Base-by-base conservation (phyloP, 805 yeast species). In the Clavispora vitiphila region DNA sequence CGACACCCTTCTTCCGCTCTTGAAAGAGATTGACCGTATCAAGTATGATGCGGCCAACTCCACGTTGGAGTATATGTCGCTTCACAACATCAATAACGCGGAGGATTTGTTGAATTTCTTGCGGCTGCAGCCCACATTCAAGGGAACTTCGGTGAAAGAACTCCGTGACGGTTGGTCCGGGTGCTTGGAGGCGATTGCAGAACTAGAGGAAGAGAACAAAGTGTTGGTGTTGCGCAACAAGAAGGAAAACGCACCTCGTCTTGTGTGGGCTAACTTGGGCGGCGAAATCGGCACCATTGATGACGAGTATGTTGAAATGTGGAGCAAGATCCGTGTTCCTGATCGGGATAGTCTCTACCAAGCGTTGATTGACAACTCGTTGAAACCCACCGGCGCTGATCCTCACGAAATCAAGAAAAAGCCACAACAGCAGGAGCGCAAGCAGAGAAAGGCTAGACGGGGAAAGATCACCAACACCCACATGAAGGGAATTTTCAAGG, bases 331-430 rank as follows among this genome's bases (percentile, higher is more conserved):
- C 14, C 81, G 80, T 54, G 73, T 91, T 24, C 99, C 99, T 3
- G 82, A 83, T 23, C 80, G 82, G 22, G 83, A 85, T 39, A 95
- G 83, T 42, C 71, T 93, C 46, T 95, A 95, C 20, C 79, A 82
- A 41, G 78, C 80, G 43, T 72, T 93, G 48, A 76, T 83, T 44
- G 86, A 81, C 45, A 81, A 86, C 45, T 91, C 96, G n/a, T 75
- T 93, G 61, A 93, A 89, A 62, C 99, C 99, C 8, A 91, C 98
- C 0, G 85, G 93, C 57, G 93, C 89, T n/a, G 99, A 93, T 60
- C 98, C 99, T n/a, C 86, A 89, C 32, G 78, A 86, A n/a, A 67
- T 89, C 45, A 86, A 83, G 64, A 83, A 81, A 58, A 78, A 76
- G 42, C 77, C 76, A 35, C 69, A 62, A 41, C 69, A 65, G 41